Conservation (phyloP, 352 stramenopile genomes). For the Phytophthora foliorum region DNA sequence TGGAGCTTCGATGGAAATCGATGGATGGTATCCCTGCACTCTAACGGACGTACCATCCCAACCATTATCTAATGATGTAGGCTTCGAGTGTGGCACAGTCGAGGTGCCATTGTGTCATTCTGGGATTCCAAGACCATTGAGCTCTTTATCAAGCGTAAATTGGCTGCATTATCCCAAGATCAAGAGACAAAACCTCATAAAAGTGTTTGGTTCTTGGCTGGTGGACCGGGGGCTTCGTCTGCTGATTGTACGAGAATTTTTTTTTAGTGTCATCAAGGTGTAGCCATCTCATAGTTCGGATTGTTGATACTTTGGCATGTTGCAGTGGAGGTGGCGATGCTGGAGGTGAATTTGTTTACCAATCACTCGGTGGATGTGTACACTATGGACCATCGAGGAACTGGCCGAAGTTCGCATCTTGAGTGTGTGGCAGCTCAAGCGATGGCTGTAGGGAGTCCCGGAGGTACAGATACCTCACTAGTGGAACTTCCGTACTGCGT, state of each 20-base stretch:
- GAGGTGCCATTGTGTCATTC: slow-evolving; percentile 49
- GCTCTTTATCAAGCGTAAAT: slow-evolving; percentile 58
- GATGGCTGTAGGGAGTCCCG: slow-evolving; percentile 27
- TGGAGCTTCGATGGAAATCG: slow-evolving; percentile 23
- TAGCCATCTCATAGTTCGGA: slow-evolving; percentile 14
- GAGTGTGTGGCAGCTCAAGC: slow-evolving; percentile 48
- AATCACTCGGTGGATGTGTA: slow-evolving; percentile 60
- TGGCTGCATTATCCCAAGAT: slow-evolving; percentile 17
- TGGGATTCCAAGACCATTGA: slow-evolving; percentile 43
- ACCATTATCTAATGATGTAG: slow-evolving; percentile 15
- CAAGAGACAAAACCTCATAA: slow-evolving; percentile 20
- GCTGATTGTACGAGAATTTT: slow-evolving; percentile 30
- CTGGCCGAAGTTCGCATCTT: slow-evolving; percentile 43
- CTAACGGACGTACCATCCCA: slow-evolving; percentile 22
- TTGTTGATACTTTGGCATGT: slow-evolving; percentile 6
- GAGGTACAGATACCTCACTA: slow-evolving; percentile 8
- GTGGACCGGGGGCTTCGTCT: slow-evolving; percentile 54
- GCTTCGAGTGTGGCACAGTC: slow-evolving; percentile 58
- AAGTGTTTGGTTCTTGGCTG: slow-evolving; percentile 62
- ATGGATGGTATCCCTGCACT: slow-evolving; percentile 61
- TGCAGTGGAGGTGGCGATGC: slow-evolving; percentile 53
- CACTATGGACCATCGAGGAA: slow-evolving; percentile 57
- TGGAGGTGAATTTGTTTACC: slow-evolving; percentile 42
- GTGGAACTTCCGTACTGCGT: slow-evolving; percentile 42
- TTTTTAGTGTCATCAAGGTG: background rate